Conservation (phyloP, 306 rosid species). For the Lathyrus tuberosus region DNA sequence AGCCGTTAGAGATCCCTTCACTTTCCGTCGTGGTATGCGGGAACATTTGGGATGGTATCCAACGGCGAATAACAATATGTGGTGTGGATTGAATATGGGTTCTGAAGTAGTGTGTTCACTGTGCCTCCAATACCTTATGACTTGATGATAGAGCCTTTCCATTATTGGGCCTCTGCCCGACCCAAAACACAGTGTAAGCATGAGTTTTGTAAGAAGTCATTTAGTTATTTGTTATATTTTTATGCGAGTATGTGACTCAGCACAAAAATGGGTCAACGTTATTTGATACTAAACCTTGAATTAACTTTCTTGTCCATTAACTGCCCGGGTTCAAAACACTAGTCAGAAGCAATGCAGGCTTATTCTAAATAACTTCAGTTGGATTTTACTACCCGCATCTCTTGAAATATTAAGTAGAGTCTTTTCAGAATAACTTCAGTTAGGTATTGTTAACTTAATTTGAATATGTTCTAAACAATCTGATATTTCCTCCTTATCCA, state of each 20-base stretch:
- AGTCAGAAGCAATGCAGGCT: background rate
- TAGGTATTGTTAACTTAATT: background rate
- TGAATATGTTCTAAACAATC: conserved; percentile 8
- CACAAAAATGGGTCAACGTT: background rate
- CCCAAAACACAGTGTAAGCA: too few relatives aligned
- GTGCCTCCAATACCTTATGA: too few relatives aligned
- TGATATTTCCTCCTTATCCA: background rate
- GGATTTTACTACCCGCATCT: background rate
- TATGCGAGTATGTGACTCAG: background rate
- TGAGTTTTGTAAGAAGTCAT: background rate
- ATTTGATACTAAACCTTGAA: background rate
- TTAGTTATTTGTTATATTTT: background rate
- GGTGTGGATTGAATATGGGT: too few relatives aligned
- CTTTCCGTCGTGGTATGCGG: too few relatives aligned
- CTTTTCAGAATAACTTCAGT: background rate
- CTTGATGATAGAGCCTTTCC: too few relatives aligned
- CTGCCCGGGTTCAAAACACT: background rate
- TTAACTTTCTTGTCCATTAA: background rate
- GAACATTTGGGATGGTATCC: too few relatives aligned
- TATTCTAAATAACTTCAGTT: background rate
- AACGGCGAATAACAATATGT: too few relatives aligned
- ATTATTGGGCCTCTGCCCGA: too few relatives aligned
- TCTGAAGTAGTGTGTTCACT: too few relatives aligned
- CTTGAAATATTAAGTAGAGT: too few relatives aligned
- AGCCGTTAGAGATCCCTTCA: too few relatives aligned